Evolutionary conservation across 2,329 filamentous ascomycete species (phyloP).

Genomic region (Claviceps fusiformis): DNA sequence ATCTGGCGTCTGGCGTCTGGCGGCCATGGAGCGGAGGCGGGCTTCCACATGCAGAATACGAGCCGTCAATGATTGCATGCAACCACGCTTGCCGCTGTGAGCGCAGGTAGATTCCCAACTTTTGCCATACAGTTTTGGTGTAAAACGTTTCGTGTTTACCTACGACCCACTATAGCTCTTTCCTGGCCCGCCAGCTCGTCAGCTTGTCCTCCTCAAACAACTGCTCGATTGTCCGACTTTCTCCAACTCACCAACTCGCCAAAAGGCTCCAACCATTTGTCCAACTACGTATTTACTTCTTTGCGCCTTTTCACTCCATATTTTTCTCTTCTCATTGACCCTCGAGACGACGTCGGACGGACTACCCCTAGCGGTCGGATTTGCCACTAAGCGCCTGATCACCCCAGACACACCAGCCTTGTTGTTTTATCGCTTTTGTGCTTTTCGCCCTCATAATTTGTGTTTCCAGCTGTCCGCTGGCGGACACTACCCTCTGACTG

Average conservation of each 20-base stretch:
- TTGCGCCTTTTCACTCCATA: background rate
- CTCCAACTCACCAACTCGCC: too few species aligned
- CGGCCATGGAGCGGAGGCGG: too few species aligned
- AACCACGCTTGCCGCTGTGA: background rate
- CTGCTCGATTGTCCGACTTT: background rate
- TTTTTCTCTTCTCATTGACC: background rate
- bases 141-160: too few species aligned
- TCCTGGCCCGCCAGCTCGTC: background rate
- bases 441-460: background rate
- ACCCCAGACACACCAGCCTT: background rate
- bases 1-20: too few species aligned
- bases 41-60: background rate
- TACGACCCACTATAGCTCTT: background rate
- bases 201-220: background rate
- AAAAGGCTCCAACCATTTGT: background rate
- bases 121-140: too few species aligned
- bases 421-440: background rate
- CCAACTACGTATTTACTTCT: too few species aligned
- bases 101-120: too few species aligned
- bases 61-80: background rate
- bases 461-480: conserved; percentile 3
- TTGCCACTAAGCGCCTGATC: background rate
- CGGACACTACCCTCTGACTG: background rate
- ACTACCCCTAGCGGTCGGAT: background rate
- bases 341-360: background rate